A percentile compares a stretch with the other conserved stretches of the same genome.
Evolutionary conservation across 108 stramenopile species (phyloP).

Genomic region (Licmophora abbreviata): DNA sequence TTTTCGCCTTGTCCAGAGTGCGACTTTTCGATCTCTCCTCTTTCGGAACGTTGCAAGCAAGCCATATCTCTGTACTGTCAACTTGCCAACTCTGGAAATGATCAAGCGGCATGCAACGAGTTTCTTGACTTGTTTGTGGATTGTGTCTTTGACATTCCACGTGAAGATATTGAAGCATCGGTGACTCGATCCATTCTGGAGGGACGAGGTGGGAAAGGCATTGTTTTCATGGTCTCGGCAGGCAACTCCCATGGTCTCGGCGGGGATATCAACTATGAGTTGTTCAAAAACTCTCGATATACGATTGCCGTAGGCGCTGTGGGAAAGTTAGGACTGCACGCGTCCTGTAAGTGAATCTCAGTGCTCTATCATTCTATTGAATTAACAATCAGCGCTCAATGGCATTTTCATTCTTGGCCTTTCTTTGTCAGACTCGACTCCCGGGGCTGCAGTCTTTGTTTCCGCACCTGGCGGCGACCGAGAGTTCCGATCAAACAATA

Average conservation of each 20-base stretch:
- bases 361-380: too few species aligned
- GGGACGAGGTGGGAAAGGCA: slow-evolving; percentile 36
- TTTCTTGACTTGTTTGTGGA: slow-evolving; percentile 23
- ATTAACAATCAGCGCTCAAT: too few species aligned
- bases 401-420: too few species aligned
- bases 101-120: slow-evolving; percentile 21
- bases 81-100: slow-evolving; percentile 7
- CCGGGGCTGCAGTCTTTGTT: slow-evolving; percentile 30
- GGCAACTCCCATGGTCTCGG: slow-evolving; percentile 19
- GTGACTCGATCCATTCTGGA: slow-evolving; percentile 10
- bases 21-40: too few species aligned
- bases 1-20: slow-evolving; percentile 12
- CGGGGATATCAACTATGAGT: slow-evolving; percentile 30
- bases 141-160: slow-evolving; percentile 18
- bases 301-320: slow-evolving; percentile 34
- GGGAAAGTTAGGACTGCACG: slow-evolving; percentile 22
- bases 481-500: slow-evolving; percentile 9
- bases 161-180: neutral
- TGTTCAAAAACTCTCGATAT: slow-evolving; percentile 18
- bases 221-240: slow-evolving; percentile 33
- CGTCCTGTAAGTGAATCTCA: too few species aligned
- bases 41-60: too few species aligned
- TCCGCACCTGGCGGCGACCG: slow-evolving; percentile 35
- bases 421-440: too few species aligned
- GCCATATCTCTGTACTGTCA: slow-evolving; percentile 13